A percentile compares a stretch with the other conserved stretches of the same genome.
phyloP scores from a whole-genome alignment of 805 yeast genomes.

The Debaryomyces prosopidis region DNA sequence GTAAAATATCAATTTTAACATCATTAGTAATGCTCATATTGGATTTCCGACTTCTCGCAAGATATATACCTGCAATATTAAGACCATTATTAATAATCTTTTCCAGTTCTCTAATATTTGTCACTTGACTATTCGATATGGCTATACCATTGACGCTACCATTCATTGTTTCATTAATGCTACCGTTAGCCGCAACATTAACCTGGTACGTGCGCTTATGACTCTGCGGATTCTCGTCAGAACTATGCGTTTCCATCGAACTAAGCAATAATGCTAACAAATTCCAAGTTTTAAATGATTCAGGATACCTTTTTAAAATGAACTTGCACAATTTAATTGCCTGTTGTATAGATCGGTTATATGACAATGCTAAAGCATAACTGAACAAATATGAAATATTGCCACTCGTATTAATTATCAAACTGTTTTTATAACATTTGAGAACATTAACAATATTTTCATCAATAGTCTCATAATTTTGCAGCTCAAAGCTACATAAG shows the following conservation, averaged over 20 bases:
- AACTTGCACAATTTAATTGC: constrained; percentile 49
- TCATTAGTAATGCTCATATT: constrained; percentile 24
- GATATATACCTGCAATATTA: constrained; percentile 39
- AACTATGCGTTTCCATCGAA: constrained; percentile 48
- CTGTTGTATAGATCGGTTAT: constrained; percentile 40
- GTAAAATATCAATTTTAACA: constrained; percentile 52
- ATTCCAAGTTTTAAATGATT: constrained; percentile 65
- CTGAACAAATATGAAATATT: constrained; percentile 30
- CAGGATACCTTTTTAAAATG: constrained; percentile 52
- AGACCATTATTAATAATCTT: constrained; percentile 56
- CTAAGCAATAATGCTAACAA: constrained; percentile 64
- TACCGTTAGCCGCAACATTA: background rate
- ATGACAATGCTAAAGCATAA: constrained; percentile 51
- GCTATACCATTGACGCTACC: constrained; percentile 2
- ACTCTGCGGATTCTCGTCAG: constrained; percentile 8
- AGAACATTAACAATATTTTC: constrained; percentile 16
- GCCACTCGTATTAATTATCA: constrained; percentile 39
- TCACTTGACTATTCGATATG: background rate
- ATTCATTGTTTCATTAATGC: constrained; percentile 1
- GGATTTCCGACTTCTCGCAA: constrained; percentile 26
- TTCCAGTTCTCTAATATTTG: constrained; percentile 44
- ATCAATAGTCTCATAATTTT: constrained; percentile 18
- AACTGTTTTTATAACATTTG: constrained; percentile 32
- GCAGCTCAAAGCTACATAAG: constrained; percentile 24
- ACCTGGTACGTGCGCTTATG: background rate